A percentile compares a stretch with the other conserved stretches of the same genome.
phyloP scores from a whole-genome alignment of 1,284 basidiomycete species.

The Neolentinus lepideus region DNA sequence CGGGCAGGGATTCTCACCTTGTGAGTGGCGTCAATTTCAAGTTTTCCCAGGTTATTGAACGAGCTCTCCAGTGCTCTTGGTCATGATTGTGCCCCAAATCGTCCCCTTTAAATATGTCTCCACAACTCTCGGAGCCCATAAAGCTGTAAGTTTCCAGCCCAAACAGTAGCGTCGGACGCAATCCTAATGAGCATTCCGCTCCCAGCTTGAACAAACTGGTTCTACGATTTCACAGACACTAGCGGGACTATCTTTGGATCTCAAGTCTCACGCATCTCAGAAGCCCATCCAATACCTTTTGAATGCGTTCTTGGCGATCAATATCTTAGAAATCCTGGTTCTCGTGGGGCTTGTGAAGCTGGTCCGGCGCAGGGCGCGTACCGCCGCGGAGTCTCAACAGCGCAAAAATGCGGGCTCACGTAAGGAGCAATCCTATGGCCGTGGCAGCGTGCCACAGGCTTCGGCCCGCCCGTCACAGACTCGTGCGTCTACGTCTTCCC shows the following conservation, averaged over 20 bases:
- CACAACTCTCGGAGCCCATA: constrained; percentile 74
- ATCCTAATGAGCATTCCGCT: background rate
- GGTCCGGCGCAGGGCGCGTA: constrained; percentile 27
- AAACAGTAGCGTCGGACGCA: background rate
- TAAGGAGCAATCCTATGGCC: background rate
- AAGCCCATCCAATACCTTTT: constrained; percentile 45
- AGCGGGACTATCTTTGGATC: constrained; percentile 57
- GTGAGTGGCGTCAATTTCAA: constrained; percentile 31
- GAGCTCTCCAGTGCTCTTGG: constrained; percentile 49
- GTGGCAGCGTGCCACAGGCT: constrained; percentile 12
- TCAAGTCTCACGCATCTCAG: constrained; percentile 19
- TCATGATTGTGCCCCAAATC: constrained; percentile 68
- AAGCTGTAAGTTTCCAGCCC: constrained; percentile 45
- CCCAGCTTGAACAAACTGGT: constrained; percentile 68
- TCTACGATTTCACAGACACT: constrained; percentile 66
- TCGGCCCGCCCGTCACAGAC: constrained; percentile 3
- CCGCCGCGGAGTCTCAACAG: constrained; percentile 11
- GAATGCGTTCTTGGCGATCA: constrained; percentile 51
- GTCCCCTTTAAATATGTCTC: constrained; percentile 68
- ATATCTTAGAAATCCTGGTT: constrained; percentile 49
- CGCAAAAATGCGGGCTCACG: background rate
- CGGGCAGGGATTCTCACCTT: constrained; percentile 69
- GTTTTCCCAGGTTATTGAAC: background rate
- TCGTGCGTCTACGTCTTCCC: background rate
- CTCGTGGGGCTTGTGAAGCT: constrained; percentile 42